These are phyloP conservation scores for Colletotrichum lentis DNA, from an alignment of 2,329 filamentous ascomycete species.

Conservation along the genomic window DNA sequence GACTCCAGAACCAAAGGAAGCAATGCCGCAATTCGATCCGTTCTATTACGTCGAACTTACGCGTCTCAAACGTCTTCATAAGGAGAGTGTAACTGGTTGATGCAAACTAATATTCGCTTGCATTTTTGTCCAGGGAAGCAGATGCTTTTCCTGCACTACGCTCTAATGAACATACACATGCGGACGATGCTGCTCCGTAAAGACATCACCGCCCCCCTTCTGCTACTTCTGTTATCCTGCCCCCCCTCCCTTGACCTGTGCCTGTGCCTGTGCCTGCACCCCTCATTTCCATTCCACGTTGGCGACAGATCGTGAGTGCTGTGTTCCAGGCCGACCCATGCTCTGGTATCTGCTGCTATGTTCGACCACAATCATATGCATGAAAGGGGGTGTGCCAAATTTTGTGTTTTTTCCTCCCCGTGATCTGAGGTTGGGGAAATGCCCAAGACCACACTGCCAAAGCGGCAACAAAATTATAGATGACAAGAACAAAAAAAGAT, in stretches of 20 bases:
- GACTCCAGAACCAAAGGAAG: too few species aligned
- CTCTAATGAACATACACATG: slow-evolving; percentile 36
- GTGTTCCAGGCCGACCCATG: slow-evolving; percentile 33
- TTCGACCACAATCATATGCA: slow-evolving; percentile 37
- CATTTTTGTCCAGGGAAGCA: slow-evolving; percentile 35
- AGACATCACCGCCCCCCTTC: slow-evolving; percentile 14
- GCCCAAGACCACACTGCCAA: slow-evolving; percentile 32
- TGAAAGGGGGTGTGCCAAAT: slow-evolving; percentile 34
- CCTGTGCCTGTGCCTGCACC: slow-evolving; percentile 1
- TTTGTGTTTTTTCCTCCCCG: slow-evolving; percentile 30
- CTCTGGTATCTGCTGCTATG: slow-evolving; percentile 37
- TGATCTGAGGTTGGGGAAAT: slow-evolving; percentile 33
- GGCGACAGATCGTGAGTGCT: slow-evolving; percentile 31
- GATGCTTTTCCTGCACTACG: slow-evolving; percentile 31
- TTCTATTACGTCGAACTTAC: neutral
- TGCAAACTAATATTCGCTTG: slow-evolving; percentile 29
- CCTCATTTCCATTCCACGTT: slow-evolving; percentile 34
- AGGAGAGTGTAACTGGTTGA: neutral
- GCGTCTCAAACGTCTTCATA: neutral
- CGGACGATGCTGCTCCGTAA: slow-evolving; percentile 23
- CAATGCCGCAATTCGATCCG: too few species aligned
- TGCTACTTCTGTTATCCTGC: slow-evolving; percentile 8
- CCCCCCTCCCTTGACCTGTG: neutral
- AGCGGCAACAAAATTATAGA: slow-evolving; percentile 37
- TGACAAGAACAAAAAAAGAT: slow-evolving; percentile 34